Conservation (phyloP, 768 basidiomycete species). For the Porphyrellus cyaneotinctus region DNA sequence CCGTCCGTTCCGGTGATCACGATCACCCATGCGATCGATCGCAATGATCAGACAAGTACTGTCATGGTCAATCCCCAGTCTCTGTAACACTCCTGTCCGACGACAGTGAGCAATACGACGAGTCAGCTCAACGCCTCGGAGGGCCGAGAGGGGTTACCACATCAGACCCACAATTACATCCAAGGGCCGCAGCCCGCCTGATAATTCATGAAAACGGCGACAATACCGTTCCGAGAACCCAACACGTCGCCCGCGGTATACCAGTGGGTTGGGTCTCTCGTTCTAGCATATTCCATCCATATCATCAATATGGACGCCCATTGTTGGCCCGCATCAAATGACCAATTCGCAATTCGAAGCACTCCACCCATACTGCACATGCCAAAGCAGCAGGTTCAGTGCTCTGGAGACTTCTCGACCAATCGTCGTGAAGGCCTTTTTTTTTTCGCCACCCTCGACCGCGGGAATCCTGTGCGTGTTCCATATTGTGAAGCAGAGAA, state of each 20-base stretch:
- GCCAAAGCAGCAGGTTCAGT: constrained; percentile 6
- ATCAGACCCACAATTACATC: constrained; percentile 14
- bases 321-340: constrained; percentile 21
- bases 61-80: constrained; percentile 17
- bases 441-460: constrained; percentile 24
- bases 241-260: constrained; percentile 11
- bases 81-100: constrained; percentile 2
- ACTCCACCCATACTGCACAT: constrained; percentile 15
- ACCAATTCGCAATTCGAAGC: constrained; percentile 31
- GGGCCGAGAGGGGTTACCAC: constrained; percentile 9
- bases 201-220: constrained; percentile 19
- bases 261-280: constrained; percentile 17
- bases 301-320: constrained; percentile 15
- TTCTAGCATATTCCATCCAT: constrained; percentile 6
- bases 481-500: constrained; percentile 21
- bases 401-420: constrained; percentile 13
- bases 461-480: constrained; percentile 30
- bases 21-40: constrained; percentile 30
- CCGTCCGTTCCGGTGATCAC: constrained; percentile 32
- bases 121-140: constrained; percentile 11
- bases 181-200: constrained; percentile 25
- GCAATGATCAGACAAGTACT: constrained; percentile 26
- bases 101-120: neutral
- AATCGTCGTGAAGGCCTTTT: constrained; percentile 13
- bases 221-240: constrained; percentile 12